A percentile compares a stretch with the other conserved stretches of the same genome.
Conservation (phyloP, 768 basidiomycete genomes). For the Sutorius australiensis region DNA sequence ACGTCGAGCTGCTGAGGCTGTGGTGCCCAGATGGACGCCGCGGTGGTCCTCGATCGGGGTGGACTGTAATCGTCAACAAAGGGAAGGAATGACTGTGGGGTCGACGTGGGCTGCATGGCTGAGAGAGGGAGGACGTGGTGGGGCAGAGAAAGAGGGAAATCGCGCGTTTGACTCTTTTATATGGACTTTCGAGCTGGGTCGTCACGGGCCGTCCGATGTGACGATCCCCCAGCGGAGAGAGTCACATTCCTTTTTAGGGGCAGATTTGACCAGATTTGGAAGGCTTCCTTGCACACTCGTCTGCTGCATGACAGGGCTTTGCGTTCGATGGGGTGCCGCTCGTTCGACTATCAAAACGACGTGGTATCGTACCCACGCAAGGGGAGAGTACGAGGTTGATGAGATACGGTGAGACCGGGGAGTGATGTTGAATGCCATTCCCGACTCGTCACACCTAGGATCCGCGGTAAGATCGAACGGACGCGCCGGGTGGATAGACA, state of each 20-base stretch:
- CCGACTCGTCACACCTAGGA: constrained; percentile 25
- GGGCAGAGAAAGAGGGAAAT: constrained; percentile 37
- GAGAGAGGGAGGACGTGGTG: constrained; percentile 36
- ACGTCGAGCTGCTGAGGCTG: constrained; percentile 65
- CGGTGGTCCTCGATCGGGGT: constrained; percentile 38
- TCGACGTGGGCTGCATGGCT: constrained; percentile 27
- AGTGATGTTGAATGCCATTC: constrained; percentile 15
- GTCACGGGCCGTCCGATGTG: constrained; percentile 23
- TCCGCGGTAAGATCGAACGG: constrained; percentile 21
- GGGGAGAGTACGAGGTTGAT: no score
- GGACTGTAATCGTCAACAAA: constrained; percentile 40
- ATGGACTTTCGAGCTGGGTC: constrained; percentile 24
- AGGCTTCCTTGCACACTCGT: constrained; percentile 29
- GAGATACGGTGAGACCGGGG: no score
- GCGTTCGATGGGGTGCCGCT: constrained; percentile 12
- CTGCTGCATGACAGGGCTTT: constrained; percentile 26
- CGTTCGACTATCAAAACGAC: constrained; percentile 26
- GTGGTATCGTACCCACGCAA: no score
- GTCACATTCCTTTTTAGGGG: constrained; percentile 33
- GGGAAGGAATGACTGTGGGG: constrained; percentile 28
- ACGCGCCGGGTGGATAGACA: neutral
- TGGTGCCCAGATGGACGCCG: constrained; percentile 78
- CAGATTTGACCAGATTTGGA: constrained; percentile 28
- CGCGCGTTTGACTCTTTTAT: constrained; percentile 30
- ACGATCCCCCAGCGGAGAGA: constrained; percentile 28